Evolutionary conservation across 768 basidiomycete genomes (phyloP).

Genomic region (Lactifluus rugatus): DNA sequence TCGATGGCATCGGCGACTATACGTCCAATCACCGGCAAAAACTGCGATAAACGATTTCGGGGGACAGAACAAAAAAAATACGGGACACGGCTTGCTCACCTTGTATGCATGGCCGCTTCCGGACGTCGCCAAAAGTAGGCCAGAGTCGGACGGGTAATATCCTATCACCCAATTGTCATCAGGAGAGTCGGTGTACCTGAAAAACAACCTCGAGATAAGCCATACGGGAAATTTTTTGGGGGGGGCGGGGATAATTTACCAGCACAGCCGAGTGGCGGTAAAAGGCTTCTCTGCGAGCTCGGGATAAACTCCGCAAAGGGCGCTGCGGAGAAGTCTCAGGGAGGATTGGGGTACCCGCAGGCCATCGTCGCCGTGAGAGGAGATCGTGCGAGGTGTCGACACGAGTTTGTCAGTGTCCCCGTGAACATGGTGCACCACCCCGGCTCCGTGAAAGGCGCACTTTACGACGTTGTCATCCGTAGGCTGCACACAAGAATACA

Average conservation of each 20-base stretch:
- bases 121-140: constrained; percentile 72
- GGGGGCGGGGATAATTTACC: constrained; percentile 38
- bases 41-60: constrained; percentile 36
- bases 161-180: constrained; percentile 90
- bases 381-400: constrained; percentile 71
- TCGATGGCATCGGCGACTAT: constrained; percentile 68
- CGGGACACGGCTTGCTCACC: constrained; percentile 28
- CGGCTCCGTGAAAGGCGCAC: constrained; percentile 64
- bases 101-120: constrained; percentile 88
- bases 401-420: constrained; percentile 28
- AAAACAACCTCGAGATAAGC: not conserved
- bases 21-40: constrained; percentile 75
- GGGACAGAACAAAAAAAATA: not conserved
- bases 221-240: not conserved
- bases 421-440: constrained; percentile 42
- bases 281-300: constrained; percentile 68
- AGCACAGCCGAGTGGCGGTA: constrained; percentile 70
- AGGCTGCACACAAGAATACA: constrained; percentile 36
- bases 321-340: constrained; percentile 40
- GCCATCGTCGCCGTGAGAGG: constrained; percentile 46
- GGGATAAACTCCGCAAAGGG: constrained; percentile 58
- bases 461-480: constrained; percentile 64
- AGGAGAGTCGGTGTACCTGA: constrained; percentile 82
- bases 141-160: constrained; percentile 45
- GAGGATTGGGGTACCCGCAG: constrained; percentile 55